phyloP scores from a whole-genome alignment of 2,329 filamentous ascomycete genomes.

The Ophiostoma novo-ulmi region DNA sequence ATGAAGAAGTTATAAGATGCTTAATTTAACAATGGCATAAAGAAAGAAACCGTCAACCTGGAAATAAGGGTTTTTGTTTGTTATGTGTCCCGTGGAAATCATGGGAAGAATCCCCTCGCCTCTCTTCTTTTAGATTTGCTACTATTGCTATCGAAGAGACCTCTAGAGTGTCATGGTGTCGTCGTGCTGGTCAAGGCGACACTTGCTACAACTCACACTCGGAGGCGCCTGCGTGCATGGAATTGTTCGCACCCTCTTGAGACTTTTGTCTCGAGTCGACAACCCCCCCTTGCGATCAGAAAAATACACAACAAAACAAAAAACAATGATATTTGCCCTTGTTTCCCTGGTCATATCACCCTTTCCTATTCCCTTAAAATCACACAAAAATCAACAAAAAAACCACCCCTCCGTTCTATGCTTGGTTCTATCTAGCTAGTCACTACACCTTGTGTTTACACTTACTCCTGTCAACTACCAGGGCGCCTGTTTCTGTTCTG shows the following conservation, averaged over 20 bases:
- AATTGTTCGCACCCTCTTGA: conserved; percentile 1
- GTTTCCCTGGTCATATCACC: conserved; percentile 5
- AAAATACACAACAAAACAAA: not conserved
- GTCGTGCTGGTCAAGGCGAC: conserved; percentile 6
- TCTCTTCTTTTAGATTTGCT: not conserved
- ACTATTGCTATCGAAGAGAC: not conserved
- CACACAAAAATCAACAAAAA: not conserved
- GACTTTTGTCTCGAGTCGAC: not conserved
- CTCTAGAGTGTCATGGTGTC: not conserved
- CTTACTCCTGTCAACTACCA: not conserved
- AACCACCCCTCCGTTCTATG: not conserved
- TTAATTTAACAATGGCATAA: not conserved
- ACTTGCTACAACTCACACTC: not conserved
- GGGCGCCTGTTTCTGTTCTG: not conserved
- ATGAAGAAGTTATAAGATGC: not conserved
- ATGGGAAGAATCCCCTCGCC: not conserved
- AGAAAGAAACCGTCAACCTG: not conserved
- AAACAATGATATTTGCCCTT: conserved; percentile 10
- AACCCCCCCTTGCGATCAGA: not conserved
- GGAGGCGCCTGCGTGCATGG: conserved; percentile 9
- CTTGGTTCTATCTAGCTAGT: not conserved
- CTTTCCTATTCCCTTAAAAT: not conserved
- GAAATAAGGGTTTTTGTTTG: not conserved
- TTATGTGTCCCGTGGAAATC: not conserved
- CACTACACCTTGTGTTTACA: conserved; percentile 1